A percentile compares a stretch with the other conserved stretches of the same genome.
phyloP scores from a whole-genome alignment of 2,329 filamentous ascomycete species.

The Arthrobotrys megalospora region DNA sequence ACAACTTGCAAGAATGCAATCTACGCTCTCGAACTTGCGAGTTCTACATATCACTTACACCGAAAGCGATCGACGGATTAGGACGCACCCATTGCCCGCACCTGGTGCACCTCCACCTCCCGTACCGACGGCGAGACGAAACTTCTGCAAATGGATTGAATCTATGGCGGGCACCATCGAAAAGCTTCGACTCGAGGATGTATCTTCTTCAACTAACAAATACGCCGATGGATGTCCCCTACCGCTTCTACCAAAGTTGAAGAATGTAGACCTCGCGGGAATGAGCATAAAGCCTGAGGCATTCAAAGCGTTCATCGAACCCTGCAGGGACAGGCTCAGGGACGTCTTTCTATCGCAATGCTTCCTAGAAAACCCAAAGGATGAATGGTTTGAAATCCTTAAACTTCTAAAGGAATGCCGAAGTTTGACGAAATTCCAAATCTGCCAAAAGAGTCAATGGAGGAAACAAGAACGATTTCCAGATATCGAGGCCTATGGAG shows the following conservation, averaged over 20 bases:
- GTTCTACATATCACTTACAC: slow-evolving; percentile 27
- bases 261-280: slow-evolving; percentile 27
- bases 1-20: slow-evolving; percentile 8
- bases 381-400: slow-evolving; percentile 36
- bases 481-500: slow-evolving; percentile 28
- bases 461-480: slow-evolving; percentile 38
- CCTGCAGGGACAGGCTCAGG: slow-evolving; percentile 13
- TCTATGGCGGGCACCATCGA: slow-evolving; percentile 27
- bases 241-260: slow-evolving; percentile 24
- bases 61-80: slow-evolving; percentile 23
- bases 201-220: slow-evolving; percentile 20
- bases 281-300: slow-evolving; percentile 32
- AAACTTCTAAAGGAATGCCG: slow-evolving; percentile 24
- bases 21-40: slow-evolving; percentile 30
- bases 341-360: slow-evolving; percentile 39
- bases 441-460: slow-evolving; percentile 40
- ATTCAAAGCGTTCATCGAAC: slow-evolving; percentile 24
- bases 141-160: slow-evolving; percentile 46
- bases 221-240: slow-evolving; percentile 43
- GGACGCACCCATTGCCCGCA: background rate
- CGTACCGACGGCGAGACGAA: background rate
- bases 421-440: slow-evolving; percentile 10
- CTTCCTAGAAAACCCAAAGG: slow-evolving; percentile 42
- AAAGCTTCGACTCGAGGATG: slow-evolving; percentile 40
- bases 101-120: background rate